Evolutionary conservation across 2,329 filamentous ascomycete species (phyloP), one percentile per base, ranked within the genome.

Genomic region (Phialophora macrospora): DNA sequence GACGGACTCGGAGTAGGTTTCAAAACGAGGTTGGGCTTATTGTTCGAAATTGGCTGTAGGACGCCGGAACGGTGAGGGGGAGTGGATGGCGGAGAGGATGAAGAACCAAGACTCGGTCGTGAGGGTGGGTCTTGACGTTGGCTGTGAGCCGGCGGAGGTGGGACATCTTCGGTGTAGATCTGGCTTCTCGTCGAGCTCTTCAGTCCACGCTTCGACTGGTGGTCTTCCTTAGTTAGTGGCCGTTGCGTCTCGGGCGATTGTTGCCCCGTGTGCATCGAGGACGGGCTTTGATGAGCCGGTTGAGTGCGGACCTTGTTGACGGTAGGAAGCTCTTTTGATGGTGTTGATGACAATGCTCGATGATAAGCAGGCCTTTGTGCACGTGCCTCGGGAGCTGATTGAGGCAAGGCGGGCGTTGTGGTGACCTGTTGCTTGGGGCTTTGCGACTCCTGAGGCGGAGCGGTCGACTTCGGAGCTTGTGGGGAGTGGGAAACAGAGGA

Each of bases 301-400:
- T 68, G 67, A 63, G 76, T 75, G 46, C 80, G 74, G 28, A 81
- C 71, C 68, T 80, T 81, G 4, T 77, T 77, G 55, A 82, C 81
- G 26, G 73, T 75, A 7, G 80, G 80, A 32, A 82, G 76, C 55
- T 79, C 75, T 69, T 77, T 74, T 2, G 80, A 82, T n/a, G 80
- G 80, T 14, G 80, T 78, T 32, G 79, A 80, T n/a, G 80, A 81
- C n/a, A 80, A 68, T 48, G 78, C 75, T 20, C 78, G 76, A 62
- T 70, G 64, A 55, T 73, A 69, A 6, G 74, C 75, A 52, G 76
- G 75, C 44, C 73, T 70, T 60, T 74, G 49, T 24, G 58, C 14
- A 32, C 52, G 55, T 56, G 59, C 24, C 48, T 55, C 30, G 1
- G 8, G 22, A 8, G 22, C 22, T 20, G 51, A 8, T 14, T 20